Conservation (phyloP, 1,139 yeast genomes). For the Zygosaccharomyces sapae region DNA sequence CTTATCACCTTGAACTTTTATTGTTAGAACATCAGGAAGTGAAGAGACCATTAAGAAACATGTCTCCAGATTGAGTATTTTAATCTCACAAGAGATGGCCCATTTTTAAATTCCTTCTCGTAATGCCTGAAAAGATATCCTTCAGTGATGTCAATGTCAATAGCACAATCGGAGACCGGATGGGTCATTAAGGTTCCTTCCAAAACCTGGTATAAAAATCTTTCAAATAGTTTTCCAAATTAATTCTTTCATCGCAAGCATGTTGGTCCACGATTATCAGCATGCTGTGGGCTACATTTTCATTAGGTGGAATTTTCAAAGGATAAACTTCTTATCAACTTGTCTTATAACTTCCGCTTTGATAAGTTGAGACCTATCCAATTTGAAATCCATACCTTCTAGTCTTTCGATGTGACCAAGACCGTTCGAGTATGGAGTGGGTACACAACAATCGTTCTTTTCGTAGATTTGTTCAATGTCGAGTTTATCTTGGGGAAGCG, state of each 20-base stretch:
- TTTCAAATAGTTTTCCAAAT: constrained; percentile 46
- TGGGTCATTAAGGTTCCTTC: constrained; percentile 11
- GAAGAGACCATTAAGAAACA: constrained; percentile 34
- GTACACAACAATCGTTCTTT: background rate
- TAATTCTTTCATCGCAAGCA: constrained; percentile 70
- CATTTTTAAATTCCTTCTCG: constrained; percentile 38
- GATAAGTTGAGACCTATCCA: constrained; percentile 20
- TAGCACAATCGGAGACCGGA: constrained; percentile 8
- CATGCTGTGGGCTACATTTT: constrained; percentile 2
- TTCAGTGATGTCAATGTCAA: constrained; percentile 37
- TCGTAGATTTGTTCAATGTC: background rate
- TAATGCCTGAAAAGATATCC: constrained; percentile 35
- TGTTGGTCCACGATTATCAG: constrained; percentile 64
- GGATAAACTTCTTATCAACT: constrained; percentile 56
- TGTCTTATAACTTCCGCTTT: constrained; percentile 44
- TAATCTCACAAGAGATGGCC: constrained; percentile 42
- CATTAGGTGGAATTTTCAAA: constrained; percentile 35
- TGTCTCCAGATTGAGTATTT: background rate
- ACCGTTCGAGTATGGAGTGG: background rate
- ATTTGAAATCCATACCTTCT: constrained; percentile 1
- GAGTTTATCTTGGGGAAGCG: background rate
- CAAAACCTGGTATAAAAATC: constrained; percentile 24
- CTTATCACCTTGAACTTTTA: constrained; percentile 34
- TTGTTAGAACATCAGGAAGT: constrained; percentile 42
- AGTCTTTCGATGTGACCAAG: background rate